Base-by-base conservation (phyloP, 2,329 filamentous ascomycete genomes). In the Cladosporium sp. region DNA sequence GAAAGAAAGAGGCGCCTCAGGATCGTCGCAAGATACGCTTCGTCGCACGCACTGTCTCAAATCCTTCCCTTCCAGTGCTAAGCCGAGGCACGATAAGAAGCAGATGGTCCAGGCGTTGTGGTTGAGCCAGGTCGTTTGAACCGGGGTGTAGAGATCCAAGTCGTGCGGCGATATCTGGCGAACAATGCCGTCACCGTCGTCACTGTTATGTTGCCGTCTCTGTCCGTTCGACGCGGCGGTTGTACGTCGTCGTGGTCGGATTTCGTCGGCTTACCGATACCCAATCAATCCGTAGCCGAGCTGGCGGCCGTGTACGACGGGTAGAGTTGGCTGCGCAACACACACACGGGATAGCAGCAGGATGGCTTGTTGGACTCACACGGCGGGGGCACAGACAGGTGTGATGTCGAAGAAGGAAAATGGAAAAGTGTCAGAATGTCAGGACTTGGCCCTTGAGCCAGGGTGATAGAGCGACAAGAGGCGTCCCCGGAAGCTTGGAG, bases 81-180 rank as follows among this genome's bases (percentile, higher is more conserved):
- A 48, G 45, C 45, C 45, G 45, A 48, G 45, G 35, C 45, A 36
- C 32, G 45, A 48, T 40, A 48, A 48, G 45, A n/a, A 48, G 20
- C 45, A 27, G 43, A 30, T 38, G 43, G 43, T 46, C 43, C 32
- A 15, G 15, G 43, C 43, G 32, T 33, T 29, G 15, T 27, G 32
- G 22, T 27, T 27, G 22, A 27, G 22, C 22, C 22, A 27, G 22
- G 22, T 27, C 22, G 22, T 27, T 9, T 5, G 22, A 9, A 27
- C 22, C 22, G 9, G 22, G 22, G 22, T 27, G 22, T 27, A 27
- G 22, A 27, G 22, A 27, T 27, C 22, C 22, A 27, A 27, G 22
- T 5, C 9, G 22, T 4, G 22, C 9, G 22, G 22, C 4, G 22
- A 5, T 27, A 9, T 27, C 22, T 27, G 22, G 4, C 22, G 5